Conservation (phyloP, 225 moss, liverwort and hornwort species). For the Climacium dendroides region DNA sequence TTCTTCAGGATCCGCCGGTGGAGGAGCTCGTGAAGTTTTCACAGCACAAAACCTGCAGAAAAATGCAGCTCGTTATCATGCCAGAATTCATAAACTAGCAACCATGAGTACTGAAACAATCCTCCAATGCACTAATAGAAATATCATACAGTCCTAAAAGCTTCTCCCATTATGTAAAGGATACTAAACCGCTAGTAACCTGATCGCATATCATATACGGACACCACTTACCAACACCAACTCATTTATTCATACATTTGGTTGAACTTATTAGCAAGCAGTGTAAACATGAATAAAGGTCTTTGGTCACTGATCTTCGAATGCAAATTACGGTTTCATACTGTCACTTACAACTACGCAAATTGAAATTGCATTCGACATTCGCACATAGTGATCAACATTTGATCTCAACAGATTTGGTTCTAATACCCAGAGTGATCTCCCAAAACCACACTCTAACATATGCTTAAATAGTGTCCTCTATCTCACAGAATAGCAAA, state of each 20-base stretch:
- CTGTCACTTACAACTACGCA: not conserved
- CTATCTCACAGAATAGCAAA: not conserved
- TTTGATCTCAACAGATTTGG: not conserved
- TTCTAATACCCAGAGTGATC: not conserved
- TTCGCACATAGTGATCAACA: not conserved
- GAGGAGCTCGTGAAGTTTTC: constrained; percentile 89
- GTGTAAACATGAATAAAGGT: not conserved
- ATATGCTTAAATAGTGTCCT: not conserved
- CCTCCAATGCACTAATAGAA: not conserved
- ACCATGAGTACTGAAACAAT: not conserved
- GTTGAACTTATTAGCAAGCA: not conserved
- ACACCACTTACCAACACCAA: not conserved
- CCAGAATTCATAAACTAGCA: not conserved
- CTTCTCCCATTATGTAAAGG: not conserved
- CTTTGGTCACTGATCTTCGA: not conserved
- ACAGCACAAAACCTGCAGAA: constrained; percentile 90
- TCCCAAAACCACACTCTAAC: not conserved
- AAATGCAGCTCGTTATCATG: not conserved
- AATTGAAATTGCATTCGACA: not conserved
- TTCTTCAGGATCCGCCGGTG: constrained; percentile 85
- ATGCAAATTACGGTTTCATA: not conserved
- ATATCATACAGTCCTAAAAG: not conserved
- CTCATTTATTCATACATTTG: not conserved
- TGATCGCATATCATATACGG: not conserved
- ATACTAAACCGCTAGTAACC: not conserved